Conservation (phyloP, 371 early-diverging fungal genomes). For the Mucor racemosus region DNA sequence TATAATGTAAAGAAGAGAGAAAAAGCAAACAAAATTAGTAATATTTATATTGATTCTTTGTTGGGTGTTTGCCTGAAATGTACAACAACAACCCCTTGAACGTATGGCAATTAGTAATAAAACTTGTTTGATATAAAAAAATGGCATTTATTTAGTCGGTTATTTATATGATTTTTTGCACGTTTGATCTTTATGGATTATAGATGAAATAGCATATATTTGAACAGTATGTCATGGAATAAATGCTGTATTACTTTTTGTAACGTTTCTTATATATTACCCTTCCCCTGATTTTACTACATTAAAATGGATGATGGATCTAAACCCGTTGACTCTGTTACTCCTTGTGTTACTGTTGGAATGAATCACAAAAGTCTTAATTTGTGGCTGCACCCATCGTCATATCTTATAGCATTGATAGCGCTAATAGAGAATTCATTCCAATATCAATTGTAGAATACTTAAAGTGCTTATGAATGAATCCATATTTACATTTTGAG, state of each 20-base stretch:
- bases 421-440: no score
- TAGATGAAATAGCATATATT: neutral
- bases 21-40: neutral
- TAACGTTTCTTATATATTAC: neutral
- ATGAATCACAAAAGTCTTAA: neutral
- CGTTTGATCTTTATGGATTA: neutral
- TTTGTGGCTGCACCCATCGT: no score
- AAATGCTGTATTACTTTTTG: neutral
- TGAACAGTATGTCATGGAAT: neutral
- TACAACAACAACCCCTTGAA: slow-evolving; percentile 2
- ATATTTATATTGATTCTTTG: neutral
- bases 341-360: slow-evolving; percentile 6
- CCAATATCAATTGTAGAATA: no score
- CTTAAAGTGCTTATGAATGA: no score
- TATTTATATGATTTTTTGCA: neutral
- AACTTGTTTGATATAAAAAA: neutral
- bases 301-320: neutral
- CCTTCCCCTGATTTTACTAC: slow-evolving; percentile 2
- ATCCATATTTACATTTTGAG: no score
- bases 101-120: neutral
- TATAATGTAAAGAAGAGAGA: neutral
- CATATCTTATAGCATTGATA: no score
- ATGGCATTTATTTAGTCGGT: neutral
- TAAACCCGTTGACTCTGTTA: neutral
- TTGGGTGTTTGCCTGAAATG: neutral